These are phyloP conservation scores for Decorospora gaudefroyi DNA, from an alignment of 2,329 filamentous ascomycete species.

Conservation along the genomic window DNA sequence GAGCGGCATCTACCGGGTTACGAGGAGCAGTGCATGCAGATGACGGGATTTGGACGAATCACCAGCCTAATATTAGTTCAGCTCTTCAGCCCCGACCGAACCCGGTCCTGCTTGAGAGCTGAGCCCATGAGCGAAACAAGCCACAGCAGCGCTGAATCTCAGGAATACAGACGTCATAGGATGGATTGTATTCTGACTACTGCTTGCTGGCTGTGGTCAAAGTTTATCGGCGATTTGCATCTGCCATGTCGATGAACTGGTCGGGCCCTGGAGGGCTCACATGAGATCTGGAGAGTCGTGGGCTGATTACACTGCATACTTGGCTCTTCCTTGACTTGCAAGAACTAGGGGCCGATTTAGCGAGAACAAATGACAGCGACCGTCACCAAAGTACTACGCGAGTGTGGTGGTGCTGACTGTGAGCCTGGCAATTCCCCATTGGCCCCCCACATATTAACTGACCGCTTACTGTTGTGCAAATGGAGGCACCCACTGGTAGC, in stretches of 20 bases:
- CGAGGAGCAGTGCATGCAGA: constrained; percentile 19
- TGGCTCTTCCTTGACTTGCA: constrained; percentile 11
- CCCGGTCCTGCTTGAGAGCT: constrained; percentile 13
- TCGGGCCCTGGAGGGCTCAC: constrained; percentile 7
- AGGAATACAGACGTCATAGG: too few species aligned
- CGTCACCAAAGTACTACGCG: constrained; percentile 9
- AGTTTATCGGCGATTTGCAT: background rate
- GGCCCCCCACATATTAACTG: constrained; percentile 16
- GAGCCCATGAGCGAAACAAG: constrained; percentile 10
- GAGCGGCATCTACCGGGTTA: too few species aligned
- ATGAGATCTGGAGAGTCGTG: constrained; percentile 6
- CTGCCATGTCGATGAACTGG: background rate
- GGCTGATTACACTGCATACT: constrained; percentile 10
- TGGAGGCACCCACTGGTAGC: constrained; percentile 11
- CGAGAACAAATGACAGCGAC: constrained; percentile 13
- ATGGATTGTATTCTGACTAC: too few species aligned
- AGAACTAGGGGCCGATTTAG: constrained; percentile 6
- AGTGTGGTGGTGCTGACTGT: constrained; percentile 14
- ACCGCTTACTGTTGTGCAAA: constrained; percentile 23
- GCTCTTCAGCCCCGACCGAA: constrained; percentile 22
- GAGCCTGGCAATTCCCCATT: constrained; percentile 14
- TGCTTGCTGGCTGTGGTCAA: background rate
- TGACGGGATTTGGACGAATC: constrained; percentile 17
- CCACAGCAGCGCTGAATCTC: constrained; percentile 1
- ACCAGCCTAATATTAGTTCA: constrained; percentile 21